Conservation (phyloP, 2,329 filamentous ascomycete species). For the Trichoderma breve region DNA sequence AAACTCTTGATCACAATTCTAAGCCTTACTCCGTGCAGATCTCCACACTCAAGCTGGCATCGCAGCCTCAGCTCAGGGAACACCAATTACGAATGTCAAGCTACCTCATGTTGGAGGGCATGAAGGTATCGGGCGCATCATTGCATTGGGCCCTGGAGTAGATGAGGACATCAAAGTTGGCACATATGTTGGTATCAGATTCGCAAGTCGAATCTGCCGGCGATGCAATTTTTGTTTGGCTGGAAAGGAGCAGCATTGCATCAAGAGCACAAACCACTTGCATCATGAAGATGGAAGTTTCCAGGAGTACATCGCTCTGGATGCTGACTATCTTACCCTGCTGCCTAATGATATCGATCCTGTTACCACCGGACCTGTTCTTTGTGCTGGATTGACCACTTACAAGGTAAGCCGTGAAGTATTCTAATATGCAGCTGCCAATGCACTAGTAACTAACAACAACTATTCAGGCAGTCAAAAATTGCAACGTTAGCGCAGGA, state of each 20-base stretch:
- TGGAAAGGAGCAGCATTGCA: slow-evolving; percentile 23
- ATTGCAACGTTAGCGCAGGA: slow-evolving; percentile 22
- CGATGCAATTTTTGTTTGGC: slow-evolving; percentile 22
- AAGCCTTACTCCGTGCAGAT: slow-evolving; percentile 9
- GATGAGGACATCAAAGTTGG: slow-evolving; percentile 21
- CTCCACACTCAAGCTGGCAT: slow-evolving; percentile 22
- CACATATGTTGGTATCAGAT: slow-evolving; percentile 21
- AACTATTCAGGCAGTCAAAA: slow-evolving; percentile 22
- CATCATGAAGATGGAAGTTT: slow-evolving; percentile 25
- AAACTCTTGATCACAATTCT: not conserved
- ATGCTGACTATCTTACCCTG: slow-evolving; percentile 19
- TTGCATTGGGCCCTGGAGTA: slow-evolving; percentile 20
- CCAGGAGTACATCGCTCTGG: slow-evolving; percentile 22
- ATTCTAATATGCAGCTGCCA: rapidly evolving
- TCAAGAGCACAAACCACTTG: slow-evolving; percentile 24
- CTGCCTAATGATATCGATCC: slow-evolving; percentile 23
- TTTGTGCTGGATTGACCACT: slow-evolving; percentile 23
- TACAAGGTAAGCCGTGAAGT: slow-evolving; percentile 17
- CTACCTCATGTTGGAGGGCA: slow-evolving; percentile 24
- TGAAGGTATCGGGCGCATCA: slow-evolving; percentile 20
- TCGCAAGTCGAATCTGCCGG: slow-evolving; percentile 19
- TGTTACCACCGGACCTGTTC: slow-evolving; percentile 15
- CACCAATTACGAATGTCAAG: slow-evolving; percentile 20
- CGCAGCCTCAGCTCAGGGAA: slow-evolving; percentile 17
- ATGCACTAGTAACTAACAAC: not conserved